Percentiles rank a stretch among this genome's conserved stretches.
Conservation (phyloP, 352 stramenopile species). For the Phytophthora meadii region DNA sequence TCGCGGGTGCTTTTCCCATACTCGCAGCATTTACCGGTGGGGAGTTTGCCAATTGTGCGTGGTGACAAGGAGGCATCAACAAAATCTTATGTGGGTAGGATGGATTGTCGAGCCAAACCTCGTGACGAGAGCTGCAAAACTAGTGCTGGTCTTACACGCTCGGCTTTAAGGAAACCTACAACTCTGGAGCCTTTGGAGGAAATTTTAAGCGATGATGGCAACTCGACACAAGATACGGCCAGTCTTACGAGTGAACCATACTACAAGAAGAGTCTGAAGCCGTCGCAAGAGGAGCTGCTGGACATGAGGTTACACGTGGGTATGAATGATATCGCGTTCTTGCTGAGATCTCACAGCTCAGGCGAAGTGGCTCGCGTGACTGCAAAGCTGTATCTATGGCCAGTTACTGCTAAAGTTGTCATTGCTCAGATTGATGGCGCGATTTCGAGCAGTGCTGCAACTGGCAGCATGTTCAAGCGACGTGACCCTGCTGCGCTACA, state of each 20-base stretch:
- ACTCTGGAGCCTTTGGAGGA: conserved; percentile 36
- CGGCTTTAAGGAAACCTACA: conserved; percentile 1
- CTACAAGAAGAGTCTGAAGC: conserved; percentile 67
- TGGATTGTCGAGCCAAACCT: not conserved
- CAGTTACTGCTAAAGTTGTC: conserved; percentile 74
- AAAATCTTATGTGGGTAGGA: not conserved
- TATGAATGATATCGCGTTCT: conserved; percentile 79
- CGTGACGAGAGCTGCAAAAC: conserved; percentile 2
- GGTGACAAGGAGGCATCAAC: not conserved
- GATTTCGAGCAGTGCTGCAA: conserved; percentile 55
- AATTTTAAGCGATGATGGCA: conserved; percentile 38
- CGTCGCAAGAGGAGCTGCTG: conserved; percentile 62
- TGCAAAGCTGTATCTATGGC: conserved; percentile 78
- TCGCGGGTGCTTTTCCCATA: conserved; percentile 75
- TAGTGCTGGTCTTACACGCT: conserved; percentile 4
- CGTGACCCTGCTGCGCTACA: conserved; percentile 53
- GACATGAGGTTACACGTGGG: conserved; percentile 67
- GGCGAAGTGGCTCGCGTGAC: conserved; percentile 46
- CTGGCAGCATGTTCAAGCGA: conserved; percentile 57
- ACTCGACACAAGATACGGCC: conserved; percentile 47
- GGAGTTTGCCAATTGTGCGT: conserved; percentile 3
- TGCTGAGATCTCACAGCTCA: conserved; percentile 37
- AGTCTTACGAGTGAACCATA: conserved; percentile 47
- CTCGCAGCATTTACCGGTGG: conserved; percentile 48
- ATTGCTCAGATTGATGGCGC: conserved; percentile 87